These are phyloP conservation scores for Candida qinlingensis DNA, from an alignment of 805 yeast genomes.

Conservation along the genomic window DNA sequence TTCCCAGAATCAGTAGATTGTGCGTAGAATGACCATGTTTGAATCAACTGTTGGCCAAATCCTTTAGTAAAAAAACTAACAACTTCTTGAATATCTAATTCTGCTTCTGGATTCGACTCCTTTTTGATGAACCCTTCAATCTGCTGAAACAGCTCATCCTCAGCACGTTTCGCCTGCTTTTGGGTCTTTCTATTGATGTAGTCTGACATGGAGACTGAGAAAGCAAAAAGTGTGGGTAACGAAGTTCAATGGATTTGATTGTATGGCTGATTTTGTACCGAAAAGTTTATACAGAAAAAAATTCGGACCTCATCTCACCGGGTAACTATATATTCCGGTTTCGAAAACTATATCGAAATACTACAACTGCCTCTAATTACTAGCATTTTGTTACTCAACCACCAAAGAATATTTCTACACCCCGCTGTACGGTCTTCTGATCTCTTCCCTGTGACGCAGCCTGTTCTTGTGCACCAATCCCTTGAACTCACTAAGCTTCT, in stretches of 20 bases:
- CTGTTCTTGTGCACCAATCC: not conserved
- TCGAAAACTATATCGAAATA: not conserved
- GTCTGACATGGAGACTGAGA: not conserved
- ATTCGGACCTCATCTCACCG: constrained; percentile 6
- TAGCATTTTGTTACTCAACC: not conserved
- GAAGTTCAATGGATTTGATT: too few species aligned
- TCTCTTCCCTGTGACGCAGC: constrained; percentile 3
- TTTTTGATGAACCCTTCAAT: constrained; percentile 12
- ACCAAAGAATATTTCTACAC: not conserved
- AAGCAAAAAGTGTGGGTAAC: too few species aligned
- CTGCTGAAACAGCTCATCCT: constrained; percentile 13
- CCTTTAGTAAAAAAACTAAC: constrained; percentile 31
- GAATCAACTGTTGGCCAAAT: constrained; percentile 32
- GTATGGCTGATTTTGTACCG: not conserved
- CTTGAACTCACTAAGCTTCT: constrained; percentile 1
- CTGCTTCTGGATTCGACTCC: constrained; percentile 1
- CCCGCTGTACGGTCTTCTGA: constrained; percentile 4
- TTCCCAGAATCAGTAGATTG: constrained; percentile 46
- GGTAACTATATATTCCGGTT: not conserved
- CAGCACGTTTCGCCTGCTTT: not conserved
- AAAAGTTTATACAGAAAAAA: not conserved
- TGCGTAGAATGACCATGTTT: constrained; percentile 43
- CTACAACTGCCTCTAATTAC: too few species aligned
- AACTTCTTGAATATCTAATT: constrained; percentile 16
- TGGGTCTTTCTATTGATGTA: not conserved